A percentile compares a stretch with the other conserved stretches of the same genome.
These are phyloP conservation scores for Geosmithia putterillii DNA, from an alignment of 2,329 filamentous ascomycete genomes.

Conservation along the genomic window DNA sequence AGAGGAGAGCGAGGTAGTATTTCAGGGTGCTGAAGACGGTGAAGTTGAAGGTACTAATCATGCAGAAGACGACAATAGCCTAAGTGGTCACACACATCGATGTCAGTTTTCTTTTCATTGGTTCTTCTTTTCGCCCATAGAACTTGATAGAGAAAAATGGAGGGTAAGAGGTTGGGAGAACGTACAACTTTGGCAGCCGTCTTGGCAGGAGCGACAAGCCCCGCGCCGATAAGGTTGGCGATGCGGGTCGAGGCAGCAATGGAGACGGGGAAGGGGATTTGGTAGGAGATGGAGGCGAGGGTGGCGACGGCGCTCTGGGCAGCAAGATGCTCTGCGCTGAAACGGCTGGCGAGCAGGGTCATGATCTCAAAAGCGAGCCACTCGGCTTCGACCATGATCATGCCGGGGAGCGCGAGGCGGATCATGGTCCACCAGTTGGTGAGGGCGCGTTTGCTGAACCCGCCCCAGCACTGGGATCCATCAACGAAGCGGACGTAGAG, in stretches of 20 bases:
- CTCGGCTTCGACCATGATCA: constrained; percentile 90
- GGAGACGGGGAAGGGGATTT: constrained; percentile 83
- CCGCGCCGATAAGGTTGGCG: constrained; percentile 84
- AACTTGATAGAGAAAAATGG: background rate
- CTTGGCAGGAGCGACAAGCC: constrained; percentile 67
- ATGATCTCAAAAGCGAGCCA: constrained; percentile 88
- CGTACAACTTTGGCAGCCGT: constrained; percentile 64
- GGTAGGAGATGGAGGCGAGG: constrained; percentile 69
- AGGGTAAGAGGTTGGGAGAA: constrained; percentile 7
- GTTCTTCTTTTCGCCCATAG: too few species aligned
- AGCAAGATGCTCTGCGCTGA: constrained; percentile 69
- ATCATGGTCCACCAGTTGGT: constrained; percentile 75
- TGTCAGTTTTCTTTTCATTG: background rate
- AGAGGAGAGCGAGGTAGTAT: constrained; percentile 63
- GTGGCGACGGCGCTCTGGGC: constrained; percentile 80
- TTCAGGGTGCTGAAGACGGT: constrained; percentile 56
- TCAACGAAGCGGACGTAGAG: constrained; percentile 64
- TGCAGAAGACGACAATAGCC: constrained; percentile 38
- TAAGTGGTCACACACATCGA: too few species aligned
- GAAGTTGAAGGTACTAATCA: constrained; percentile 71
- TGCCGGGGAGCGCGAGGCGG: constrained; percentile 71
- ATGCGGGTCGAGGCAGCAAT: constrained; percentile 82
- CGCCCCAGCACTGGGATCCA: constrained; percentile 73
- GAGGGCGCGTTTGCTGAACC: constrained; percentile 58
- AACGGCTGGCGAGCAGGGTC: constrained; percentile 69